Percentiles rank a stretch among this genome's conserved stretches.
Conservation (phyloP, 352 stramenopile genomes). For the Globisporangium okanoganense region DNA sequence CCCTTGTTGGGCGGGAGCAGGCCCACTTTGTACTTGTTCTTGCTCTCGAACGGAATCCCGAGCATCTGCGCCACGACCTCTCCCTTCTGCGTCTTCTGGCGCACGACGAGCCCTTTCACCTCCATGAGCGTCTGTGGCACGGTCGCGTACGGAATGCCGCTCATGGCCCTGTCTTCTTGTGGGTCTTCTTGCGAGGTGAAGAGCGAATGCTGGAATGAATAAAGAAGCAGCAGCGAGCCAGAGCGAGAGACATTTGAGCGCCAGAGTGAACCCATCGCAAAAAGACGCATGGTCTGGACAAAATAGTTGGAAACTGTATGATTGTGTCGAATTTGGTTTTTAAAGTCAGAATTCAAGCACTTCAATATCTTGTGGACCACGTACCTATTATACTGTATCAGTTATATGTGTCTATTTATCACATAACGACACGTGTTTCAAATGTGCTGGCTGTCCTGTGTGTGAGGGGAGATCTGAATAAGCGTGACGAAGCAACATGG, state of each 20-base stretch:
- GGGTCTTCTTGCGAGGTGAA: not conserved
- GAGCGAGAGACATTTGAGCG: not conserved
- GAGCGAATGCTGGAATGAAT: not conserved
- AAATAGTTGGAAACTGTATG: too few species aligned
- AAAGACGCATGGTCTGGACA: too few species aligned
- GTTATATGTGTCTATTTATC: too few species aligned
- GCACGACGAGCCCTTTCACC: constrained; percentile 40
- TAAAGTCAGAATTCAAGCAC: too few species aligned
- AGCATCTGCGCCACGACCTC: constrained; percentile 50
- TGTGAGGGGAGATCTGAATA: constrained; percentile 6
- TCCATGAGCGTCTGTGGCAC: constrained; percentile 35
- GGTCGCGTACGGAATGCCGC: constrained; percentile 9
- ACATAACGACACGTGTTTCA: too few species aligned
- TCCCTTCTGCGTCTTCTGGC: constrained; percentile 44
- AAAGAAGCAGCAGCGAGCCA: not conserved
- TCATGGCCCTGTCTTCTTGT: not conserved
- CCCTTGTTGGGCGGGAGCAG: constrained; percentile 40
- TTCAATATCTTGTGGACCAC: too few species aligned
- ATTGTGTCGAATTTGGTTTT: too few species aligned
- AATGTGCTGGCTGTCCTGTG: not conserved
- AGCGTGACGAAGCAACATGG: not conserved
- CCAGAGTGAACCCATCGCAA: not conserved
- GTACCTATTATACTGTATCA: too few species aligned
- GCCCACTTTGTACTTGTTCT: constrained; percentile 59
- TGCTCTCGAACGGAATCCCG: constrained; percentile 46